Percentiles rank a stretch among this genome's conserved stretches.
Conservation (phyloP, 768 basidiomycete genomes). For the Boletus barrowsii region DNA sequence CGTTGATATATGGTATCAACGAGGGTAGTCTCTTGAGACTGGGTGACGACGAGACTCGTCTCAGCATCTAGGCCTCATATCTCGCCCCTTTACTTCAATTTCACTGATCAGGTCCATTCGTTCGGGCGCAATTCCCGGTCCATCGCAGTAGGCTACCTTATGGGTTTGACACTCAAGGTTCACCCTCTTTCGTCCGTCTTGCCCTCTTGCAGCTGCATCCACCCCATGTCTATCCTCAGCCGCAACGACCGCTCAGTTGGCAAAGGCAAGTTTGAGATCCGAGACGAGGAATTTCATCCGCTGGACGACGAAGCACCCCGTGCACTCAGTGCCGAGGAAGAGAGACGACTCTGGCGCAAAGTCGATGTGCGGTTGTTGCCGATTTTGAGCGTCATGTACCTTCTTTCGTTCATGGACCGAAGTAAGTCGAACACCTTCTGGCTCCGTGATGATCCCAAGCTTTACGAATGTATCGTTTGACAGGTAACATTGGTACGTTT, state of each 20-base stretch:
- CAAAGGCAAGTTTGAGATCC: neutral
- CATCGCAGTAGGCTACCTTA: too few relatives aligned
- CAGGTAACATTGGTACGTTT: constrained; percentile 55
- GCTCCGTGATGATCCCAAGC: neutral
- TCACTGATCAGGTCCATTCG: too few relatives aligned
- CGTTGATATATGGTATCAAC: too few relatives aligned
- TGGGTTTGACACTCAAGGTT: too few relatives aligned
- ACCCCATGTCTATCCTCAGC: too few relatives aligned
- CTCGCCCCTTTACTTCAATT: too few relatives aligned
- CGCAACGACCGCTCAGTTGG: neutral
- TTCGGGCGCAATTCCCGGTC: too few relatives aligned
- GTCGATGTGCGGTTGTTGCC: constrained; percentile 58
- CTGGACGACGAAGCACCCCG: neutral
- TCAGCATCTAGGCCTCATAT: too few relatives aligned
- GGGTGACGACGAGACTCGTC: too few relatives aligned
- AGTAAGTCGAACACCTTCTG: constrained; percentile 31
- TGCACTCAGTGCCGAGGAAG: constrained; percentile 35
- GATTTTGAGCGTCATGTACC: constrained; percentile 56
- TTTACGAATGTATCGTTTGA: neutral
- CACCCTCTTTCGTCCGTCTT: too few relatives aligned
- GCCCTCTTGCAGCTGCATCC: too few relatives aligned
- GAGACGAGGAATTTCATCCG: neutral
- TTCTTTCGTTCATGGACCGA: constrained; percentile 64
- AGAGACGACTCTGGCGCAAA: constrained; percentile 55
- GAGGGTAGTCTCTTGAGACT: too few relatives aligned